Evolutionary conservation across 306 rosid genomes (phyloP), one percentile per base, ranked within the genome.

Genomic region (Rosa persica): DNA sequence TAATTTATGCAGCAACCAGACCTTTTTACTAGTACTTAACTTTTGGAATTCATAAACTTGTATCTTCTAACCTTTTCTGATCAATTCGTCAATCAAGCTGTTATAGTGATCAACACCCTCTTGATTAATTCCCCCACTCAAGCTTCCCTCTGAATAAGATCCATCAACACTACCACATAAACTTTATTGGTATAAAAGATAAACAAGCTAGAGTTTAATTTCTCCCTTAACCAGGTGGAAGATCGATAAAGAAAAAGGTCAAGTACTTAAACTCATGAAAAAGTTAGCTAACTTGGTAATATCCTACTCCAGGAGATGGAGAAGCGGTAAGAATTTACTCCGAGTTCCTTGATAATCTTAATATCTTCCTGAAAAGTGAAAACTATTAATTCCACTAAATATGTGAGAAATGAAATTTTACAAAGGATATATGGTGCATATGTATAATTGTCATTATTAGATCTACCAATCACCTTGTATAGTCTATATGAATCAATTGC

Each of bases 271-370:
- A 66, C 10, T 3, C 36, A 30, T 30, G 48, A 27, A 23, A 22
- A 69, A 57, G 3, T 5, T 38, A 73, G 54, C 76, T 40, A 25
- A 85, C 86, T 20, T 25, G 89, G 89, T 67, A 86, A 77, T 77
- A 86, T 77, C 40, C 86, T 75, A 16, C 80, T 51, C 89, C 86
- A 82, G 19, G 89, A 80, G 54, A 86, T 80, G 68, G 84, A 82
- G 47, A 86, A 82, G 39, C 89, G 70, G 40, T 86, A 86, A 13
- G 69, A 51, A 47, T 79, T 73, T 4, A 80, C 78, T 43, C 84
- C 85, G 30, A 76, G 77, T 9, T 38, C 27, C 52, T 78, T 86
- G 16, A 86, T 4, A 49, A 74, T 80, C 70, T 49, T 67, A 55
- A 78, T 42, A 70, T 86, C 89, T 36, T 80, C 85, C 87, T 86